phyloP scores from a whole-genome alignment of 2,329 filamentous ascomycete genomes.

The Lomentospora prolificans region DNA sequence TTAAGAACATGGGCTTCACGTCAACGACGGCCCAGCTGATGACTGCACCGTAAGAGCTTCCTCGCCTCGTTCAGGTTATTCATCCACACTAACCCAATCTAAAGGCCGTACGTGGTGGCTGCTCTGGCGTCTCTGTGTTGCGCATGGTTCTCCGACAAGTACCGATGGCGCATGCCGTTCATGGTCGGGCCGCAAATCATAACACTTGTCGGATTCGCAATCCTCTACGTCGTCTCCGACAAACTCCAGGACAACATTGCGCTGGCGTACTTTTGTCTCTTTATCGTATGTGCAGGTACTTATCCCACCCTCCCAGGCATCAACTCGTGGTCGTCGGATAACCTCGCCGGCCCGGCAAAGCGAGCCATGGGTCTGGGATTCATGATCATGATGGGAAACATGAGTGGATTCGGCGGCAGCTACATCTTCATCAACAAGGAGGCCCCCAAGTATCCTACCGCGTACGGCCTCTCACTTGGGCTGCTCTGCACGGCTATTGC shows the following conservation, averaged over 20 bases:
- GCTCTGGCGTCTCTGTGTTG: conserved; percentile 13
- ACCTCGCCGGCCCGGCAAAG: conserved; percentile 19
- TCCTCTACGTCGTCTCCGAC: conserved; percentile 14
- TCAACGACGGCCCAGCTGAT: conserved; percentile 20
- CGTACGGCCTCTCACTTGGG: conserved; percentile 24
- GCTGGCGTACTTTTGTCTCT: conserved; percentile 13
- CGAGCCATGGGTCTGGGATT: conserved; percentile 21
- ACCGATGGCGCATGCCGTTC: conserved; percentile 24
- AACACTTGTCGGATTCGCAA: conserved; percentile 20
- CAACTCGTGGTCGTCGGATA: conserved; percentile 21
- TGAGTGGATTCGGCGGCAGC: conserved; percentile 5
- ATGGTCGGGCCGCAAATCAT: conserved; percentile 19
- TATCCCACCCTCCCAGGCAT: conserved; percentile 14
- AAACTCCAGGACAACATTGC: conserved; percentile 13
- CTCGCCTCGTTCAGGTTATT: too few relatives aligned
- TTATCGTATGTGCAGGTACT: neutral
- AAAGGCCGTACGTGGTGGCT: neutral
- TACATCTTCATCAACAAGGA: conserved; percentile 8
- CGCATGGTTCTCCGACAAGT: conserved; percentile 19
- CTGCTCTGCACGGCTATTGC: conserved; percentile 8
- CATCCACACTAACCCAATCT: neutral
- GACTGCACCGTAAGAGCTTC: conserved; percentile 17
- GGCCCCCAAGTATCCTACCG: conserved; percentile 24
- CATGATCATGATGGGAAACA: conserved; percentile 14
- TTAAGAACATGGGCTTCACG: conserved; percentile 29